Conservation (phyloP, 2,329 filamentous ascomycete species). For the Graphilbum fragrans region DNA sequence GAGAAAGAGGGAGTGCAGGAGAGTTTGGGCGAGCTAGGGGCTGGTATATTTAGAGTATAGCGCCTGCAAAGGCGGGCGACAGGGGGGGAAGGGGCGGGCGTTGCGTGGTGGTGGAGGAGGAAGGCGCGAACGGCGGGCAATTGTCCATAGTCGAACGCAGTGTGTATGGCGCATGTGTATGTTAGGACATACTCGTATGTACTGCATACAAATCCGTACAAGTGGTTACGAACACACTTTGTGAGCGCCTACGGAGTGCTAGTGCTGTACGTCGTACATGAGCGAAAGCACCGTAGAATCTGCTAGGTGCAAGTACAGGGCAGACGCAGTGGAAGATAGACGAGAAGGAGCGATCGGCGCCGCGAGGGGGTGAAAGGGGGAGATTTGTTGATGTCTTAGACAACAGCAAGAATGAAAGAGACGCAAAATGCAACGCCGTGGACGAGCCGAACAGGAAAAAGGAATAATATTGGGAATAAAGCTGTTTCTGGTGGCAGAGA, state of each 20-base stretch:
- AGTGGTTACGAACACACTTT: too few species aligned
- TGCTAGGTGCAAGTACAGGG: too few species aligned
- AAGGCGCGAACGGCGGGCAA: not conserved
- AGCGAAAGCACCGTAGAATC: too few species aligned
- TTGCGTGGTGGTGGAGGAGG: not conserved
- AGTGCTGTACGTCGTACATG: too few species aligned
- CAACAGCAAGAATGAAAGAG: not conserved
- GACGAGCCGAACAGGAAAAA: too few species aligned
- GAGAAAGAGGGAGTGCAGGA: not conserved
- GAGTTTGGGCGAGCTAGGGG: not conserved
- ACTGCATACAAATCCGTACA: too few species aligned
- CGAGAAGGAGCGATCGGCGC: not conserved
- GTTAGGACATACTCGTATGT: too few species aligned
- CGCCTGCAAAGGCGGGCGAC: constrained; percentile 2
- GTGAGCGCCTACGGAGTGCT: too few species aligned
- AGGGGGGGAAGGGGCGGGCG: constrained; percentile 1
- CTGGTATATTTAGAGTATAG: constrained; percentile 7
- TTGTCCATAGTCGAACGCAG: too few species aligned
- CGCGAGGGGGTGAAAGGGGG: not conserved
- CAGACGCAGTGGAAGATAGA: not conserved
- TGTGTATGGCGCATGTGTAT: too few species aligned
- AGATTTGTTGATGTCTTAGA: not conserved
- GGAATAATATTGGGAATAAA: too few species aligned
- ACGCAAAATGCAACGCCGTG: not conserved
- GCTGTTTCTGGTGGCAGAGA: too few species aligned